Evolutionary conservation across 2,329 filamentous ascomycete species (phyloP).

Genomic region (Fusarium floridanum): DNA sequence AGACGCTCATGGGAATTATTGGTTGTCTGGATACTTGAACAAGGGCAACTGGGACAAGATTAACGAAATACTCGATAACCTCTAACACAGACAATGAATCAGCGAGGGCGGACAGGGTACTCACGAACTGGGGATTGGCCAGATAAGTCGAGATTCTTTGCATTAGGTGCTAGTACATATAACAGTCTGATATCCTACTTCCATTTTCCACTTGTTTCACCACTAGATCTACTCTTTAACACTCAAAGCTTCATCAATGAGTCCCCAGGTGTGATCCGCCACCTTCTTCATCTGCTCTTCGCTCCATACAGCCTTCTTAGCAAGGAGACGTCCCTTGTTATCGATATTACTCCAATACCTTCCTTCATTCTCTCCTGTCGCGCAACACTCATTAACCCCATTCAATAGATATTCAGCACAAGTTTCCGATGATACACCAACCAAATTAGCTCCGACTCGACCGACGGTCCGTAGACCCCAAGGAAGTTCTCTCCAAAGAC

Average conservation of each 20-base stretch:
- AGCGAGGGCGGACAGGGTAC: not conserved
- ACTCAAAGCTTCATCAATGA: conserved; percentile 42
- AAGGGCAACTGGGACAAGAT: not conserved
- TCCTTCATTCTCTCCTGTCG: conserved; percentile 28
- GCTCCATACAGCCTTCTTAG: conserved; percentile 45
- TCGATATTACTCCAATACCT: conserved; percentile 48
- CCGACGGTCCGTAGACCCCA: conserved; percentile 43
- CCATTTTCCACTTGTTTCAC: rapidly evolving
- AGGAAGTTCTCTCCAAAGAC: conserved; percentile 48
- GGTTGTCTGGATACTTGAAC: not conserved
- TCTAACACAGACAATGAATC: not conserved
- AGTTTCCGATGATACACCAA: conserved; percentile 43
- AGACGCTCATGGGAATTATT: not conserved
- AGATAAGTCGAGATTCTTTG: not conserved
- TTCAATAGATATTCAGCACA: conserved; percentile 48
- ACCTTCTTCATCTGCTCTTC: conserved; percentile 47
- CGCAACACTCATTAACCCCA: conserved; percentile 30
- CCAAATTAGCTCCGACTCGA: conserved; percentile 24
- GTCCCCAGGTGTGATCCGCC: conserved; percentile 49
- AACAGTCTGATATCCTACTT: not conserved
- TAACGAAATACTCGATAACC: not conserved
- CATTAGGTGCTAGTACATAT: not conserved
- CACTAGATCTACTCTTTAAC: rapidly evolving
- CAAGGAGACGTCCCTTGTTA: conserved; percentile 45
- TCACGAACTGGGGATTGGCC: not conserved